Conservation (phyloP, 2,329 filamentous ascomycete species). For the Aspergillus spinulosporus region DNA sequence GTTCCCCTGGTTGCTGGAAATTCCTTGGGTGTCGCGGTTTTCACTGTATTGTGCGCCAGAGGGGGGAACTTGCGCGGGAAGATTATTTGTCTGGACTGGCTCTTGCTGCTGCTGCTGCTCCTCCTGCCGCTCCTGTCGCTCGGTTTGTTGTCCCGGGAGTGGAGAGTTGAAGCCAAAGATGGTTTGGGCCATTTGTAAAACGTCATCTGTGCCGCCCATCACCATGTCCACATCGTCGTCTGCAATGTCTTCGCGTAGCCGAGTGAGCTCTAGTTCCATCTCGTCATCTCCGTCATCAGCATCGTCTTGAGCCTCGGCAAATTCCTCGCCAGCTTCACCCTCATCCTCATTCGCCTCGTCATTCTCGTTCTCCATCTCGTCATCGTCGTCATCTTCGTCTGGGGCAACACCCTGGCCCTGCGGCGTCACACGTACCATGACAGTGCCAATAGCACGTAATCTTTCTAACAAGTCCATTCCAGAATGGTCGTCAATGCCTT, state of each 20-base stretch:
- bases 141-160: not conserved
- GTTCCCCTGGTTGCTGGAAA: not conserved
- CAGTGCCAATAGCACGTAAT: conserved; percentile 35
- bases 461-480: conserved; percentile 52
- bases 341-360: conserved; percentile 48
- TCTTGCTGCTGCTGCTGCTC: conserved; percentile 10
- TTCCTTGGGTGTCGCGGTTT: conserved; percentile 14
- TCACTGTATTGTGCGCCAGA: conserved; percentile 22
- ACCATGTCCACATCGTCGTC: conserved; percentile 27
- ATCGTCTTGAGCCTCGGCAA: conserved; percentile 46
- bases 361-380: conserved; percentile 38
- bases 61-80: conserved; percentile 12
- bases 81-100: conserved; percentile 3
- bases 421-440: conserved; percentile 44
- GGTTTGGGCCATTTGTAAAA: conserved; percentile 73
- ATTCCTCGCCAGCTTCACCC: conserved; percentile 48
- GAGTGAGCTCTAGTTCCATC: conserved; percentile 35
- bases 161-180: conserved; percentile 70
- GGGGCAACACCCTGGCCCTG: conserved; percentile 49
- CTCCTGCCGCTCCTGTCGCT: not conserved
- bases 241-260: not conserved
- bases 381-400: conserved; percentile 44
- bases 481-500: conserved; percentile 80
- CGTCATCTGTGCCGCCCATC: conserved; percentile 59
- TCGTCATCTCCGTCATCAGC: conserved; percentile 43